phyloP scores from a whole-genome alignment of 1,284 basidiomycete species.

The Ganoderma lucidum region DNA sequence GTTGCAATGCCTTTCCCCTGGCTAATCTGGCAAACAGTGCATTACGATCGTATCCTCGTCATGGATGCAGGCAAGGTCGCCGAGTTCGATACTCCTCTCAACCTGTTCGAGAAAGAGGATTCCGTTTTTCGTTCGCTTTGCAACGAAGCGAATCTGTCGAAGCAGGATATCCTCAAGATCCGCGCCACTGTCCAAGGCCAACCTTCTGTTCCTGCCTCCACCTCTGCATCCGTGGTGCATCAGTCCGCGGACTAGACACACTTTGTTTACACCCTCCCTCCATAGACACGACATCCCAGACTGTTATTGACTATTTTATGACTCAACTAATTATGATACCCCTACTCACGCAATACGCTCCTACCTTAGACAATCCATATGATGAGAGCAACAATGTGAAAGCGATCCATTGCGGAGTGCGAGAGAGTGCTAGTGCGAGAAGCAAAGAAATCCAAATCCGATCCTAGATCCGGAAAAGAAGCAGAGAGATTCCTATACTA shows the following conservation, averaged over 20 bases:
- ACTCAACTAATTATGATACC: not conserved
- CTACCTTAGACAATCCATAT: not conserved
- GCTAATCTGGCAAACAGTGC: slow-evolving; percentile 49
- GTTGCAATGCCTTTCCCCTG: not conserved
- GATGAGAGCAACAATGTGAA: slow-evolving; percentile 4
- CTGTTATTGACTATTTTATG: no score
- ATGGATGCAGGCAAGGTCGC: slow-evolving; percentile 76
- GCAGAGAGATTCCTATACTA: not conserved
- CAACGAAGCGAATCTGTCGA: slow-evolving; percentile 70
- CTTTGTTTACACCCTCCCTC: not conserved
- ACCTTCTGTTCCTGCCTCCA: slow-evolving; percentile 16
- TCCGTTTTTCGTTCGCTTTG: slow-evolving; percentile 84
- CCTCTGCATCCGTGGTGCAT: slow-evolving; percentile 12
- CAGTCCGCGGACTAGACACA: not conserved
- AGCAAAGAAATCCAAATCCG: not conserved
- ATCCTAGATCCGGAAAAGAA: not conserved
- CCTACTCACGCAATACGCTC: not conserved
- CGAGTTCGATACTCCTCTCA: slow-evolving; percentile 83
- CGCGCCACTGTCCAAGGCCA: slow-evolving; percentile 36
- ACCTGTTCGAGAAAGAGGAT: slow-evolving; percentile 70
- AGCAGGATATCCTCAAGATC: slow-evolving; percentile 61
- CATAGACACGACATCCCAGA: not conserved
- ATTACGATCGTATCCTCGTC: slow-evolving; percentile 81
- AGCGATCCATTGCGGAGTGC: slow-evolving; percentile 7
- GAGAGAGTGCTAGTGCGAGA: not conserved